phyloP scores from a whole-genome alignment of 129 eudicot genomes.

The Arctium minus region DNA sequence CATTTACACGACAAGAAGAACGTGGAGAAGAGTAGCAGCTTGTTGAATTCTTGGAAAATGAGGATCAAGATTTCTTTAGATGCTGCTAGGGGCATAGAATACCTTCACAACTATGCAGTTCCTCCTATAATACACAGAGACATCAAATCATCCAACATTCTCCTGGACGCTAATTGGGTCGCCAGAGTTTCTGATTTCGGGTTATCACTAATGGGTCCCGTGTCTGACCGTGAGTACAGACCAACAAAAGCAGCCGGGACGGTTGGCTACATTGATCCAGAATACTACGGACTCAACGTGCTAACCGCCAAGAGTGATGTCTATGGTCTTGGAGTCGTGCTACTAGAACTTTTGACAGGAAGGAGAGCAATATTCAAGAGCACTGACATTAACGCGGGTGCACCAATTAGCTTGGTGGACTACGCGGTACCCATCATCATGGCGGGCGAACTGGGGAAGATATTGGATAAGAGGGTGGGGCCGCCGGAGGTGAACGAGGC shows the following conservation, averaged over 20 bases:
- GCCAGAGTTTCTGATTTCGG: constrained; percentile 63
- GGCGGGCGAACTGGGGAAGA: constrained; percentile 43
- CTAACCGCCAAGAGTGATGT: constrained; percentile 58
- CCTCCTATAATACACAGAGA: constrained; percentile 63
- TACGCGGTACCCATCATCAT: constrained; percentile 38
- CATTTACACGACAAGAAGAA: constrained; percentile 35
- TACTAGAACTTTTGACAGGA: constrained; percentile 53
- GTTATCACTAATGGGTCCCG: constrained; percentile 44
- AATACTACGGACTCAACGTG: constrained; percentile 47
- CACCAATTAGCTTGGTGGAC: constrained; percentile 47
- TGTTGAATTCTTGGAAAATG: constrained; percentile 46
- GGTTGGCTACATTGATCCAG: constrained; percentile 64
- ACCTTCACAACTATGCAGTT: constrained; percentile 60
- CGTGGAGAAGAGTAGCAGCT: constrained; percentile 20
- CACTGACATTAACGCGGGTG: constrained; percentile 30
- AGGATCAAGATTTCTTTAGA: constrained; percentile 54
- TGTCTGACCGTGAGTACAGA: constrained; percentile 34
- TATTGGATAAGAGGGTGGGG: constrained; percentile 52
- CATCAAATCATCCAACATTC: constrained; percentile 56
- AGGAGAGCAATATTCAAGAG: constrained; percentile 47
- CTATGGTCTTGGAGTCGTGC: constrained; percentile 57
- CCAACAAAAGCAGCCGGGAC: constrained; percentile 50
- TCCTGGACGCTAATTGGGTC: constrained; percentile 47
- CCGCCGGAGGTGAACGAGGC: constrained; percentile 38
- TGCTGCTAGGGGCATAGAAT: constrained; percentile 60